Evolutionary conservation across 1,284 basidiomycete species (phyloP).

Genomic region (Veloporphyrellus conicus): DNA sequence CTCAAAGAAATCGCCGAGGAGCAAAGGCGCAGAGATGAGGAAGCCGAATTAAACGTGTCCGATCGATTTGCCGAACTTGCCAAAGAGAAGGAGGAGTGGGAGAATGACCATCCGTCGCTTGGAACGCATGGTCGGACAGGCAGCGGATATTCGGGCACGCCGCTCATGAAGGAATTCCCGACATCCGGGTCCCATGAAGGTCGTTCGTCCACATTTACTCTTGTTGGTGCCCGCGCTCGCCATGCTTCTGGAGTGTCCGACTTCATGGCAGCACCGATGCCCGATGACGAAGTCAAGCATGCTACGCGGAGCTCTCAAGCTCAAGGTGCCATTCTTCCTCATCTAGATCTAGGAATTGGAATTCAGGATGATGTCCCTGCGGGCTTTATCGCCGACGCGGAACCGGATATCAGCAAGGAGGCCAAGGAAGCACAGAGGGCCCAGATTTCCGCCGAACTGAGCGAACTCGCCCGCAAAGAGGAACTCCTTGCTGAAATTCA

Average conservation of each 20-base stretch:
- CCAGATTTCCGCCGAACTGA: constrained; percentile 44
- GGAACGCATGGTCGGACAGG: constrained; percentile 57
- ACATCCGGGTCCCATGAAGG: constrained; percentile 48
- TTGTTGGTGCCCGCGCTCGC: constrained; percentile 49
- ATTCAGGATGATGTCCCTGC: constrained; percentile 70
- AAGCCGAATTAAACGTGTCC: constrained; percentile 73
- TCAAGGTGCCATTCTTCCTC: constrained; percentile 56
- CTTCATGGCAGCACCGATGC: constrained; percentile 57
- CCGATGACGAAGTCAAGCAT: constrained; percentile 55
- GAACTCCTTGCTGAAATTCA: constrained; percentile 71
- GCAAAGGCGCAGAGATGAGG: constrained; percentile 67
- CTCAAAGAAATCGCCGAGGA: constrained; percentile 77
- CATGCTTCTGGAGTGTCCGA: constrained; percentile 67
- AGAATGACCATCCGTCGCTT: constrained; percentile 71
- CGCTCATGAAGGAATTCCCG: constrained; percentile 58
- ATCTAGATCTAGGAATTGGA: constrained; percentile 67
- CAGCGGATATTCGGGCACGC: constrained; percentile 53
- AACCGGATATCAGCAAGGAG: constrained; percentile 31
- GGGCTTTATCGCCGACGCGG: constrained; percentile 51
- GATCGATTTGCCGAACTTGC: constrained; percentile 64
- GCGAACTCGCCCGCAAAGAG: constrained; percentile 63
- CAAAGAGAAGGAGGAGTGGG: constrained; percentile 81
- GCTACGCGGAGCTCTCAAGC: constrained; percentile 48
- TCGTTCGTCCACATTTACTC: constrained; percentile 46
- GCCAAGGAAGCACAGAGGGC: constrained; percentile 38